Evolutionary conservation across 345 rosid species (phyloP).

Genomic region (Eucalyptus pumila): DNA sequence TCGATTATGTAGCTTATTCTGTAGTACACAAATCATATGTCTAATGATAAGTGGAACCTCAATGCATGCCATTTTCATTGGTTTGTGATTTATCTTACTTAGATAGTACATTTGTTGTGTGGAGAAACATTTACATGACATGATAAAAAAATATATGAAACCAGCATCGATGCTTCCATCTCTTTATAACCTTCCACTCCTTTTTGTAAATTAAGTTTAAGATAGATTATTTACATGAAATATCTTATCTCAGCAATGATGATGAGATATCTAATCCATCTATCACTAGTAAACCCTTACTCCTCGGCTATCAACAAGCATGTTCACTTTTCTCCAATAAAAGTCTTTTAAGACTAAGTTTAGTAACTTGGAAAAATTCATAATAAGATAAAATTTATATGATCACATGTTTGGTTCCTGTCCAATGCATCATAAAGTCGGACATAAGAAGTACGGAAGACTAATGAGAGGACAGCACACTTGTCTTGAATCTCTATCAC

Average conservation of each 20-base stretch:
- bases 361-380: too few species aligned
- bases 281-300: rapidly evolving
- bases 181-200: background rate
- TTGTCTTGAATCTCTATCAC: background rate
- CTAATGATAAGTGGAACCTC: rapidly evolving
- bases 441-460: background rate
- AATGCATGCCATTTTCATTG: background rate
- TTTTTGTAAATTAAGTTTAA: background rate
- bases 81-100: rapidly evolving
- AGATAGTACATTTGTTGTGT: background rate
- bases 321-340: too few species aligned
- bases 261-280: too few species aligned
- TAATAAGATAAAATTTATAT: background rate
- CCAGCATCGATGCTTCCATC: rapidly evolving
- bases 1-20: background rate
- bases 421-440: too few species aligned
- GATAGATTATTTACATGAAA: too few species aligned
- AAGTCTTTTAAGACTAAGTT: background rate
- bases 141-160: too few species aligned
- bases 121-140: too few species aligned
- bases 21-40: rapidly evolving
- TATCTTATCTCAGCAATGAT: rapidly evolving
- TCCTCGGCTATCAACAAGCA: rapidly evolving
- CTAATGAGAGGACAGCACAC: background rate
- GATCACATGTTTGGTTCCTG: background rate